A percentile compares a stretch with the other conserved stretches of the same genome.
Conservation (phyloP, 1,139 yeast genomes). For the Komagataea norvegica region DNA sequence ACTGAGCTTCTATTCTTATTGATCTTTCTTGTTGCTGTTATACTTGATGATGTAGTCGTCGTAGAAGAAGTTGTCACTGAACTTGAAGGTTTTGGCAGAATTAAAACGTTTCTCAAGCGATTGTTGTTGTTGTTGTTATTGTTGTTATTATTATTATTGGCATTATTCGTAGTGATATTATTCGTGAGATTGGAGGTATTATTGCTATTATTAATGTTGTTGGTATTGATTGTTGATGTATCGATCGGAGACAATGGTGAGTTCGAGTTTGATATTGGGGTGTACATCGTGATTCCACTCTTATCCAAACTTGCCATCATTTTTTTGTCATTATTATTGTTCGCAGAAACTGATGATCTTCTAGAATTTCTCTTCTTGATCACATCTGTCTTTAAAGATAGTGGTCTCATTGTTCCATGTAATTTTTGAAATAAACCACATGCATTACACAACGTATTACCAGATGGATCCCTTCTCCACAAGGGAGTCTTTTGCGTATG, state of each 20-base stretch:
- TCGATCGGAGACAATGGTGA: constrained; percentile 12
- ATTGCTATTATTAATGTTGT: neutral
- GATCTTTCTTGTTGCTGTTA: constrained; percentile 4
- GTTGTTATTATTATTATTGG: constrained; percentile 2
- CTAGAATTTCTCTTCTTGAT: constrained; percentile 68
- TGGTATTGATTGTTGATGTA: constrained; percentile 4
- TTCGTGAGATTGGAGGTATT: constrained; percentile 13
- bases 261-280: constrained; percentile 12
- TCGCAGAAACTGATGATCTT: constrained; percentile 26
- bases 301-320: constrained; percentile 20
- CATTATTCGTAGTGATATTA: constrained; percentile 9
- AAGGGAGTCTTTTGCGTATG: constrained; percentile 91
- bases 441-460: constrained; percentile 92
- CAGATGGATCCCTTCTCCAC: constrained; percentile 93
- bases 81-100: constrained; percentile 25
- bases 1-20: constrained; percentile 1
- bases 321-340: constrained; percentile 14
- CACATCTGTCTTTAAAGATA: constrained; percentile 88
- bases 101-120: constrained; percentile 24
- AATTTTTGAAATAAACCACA: constrained; percentile 91
- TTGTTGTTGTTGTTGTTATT: constrained; percentile 2
- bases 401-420: constrained; percentile 92
- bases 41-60: too few relatives aligned
- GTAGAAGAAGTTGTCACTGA: constrained; percentile 15
- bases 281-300: constrained; percentile 16